Conservation (phyloP, 2,329 filamentous ascomycete genomes). For the Pestalotiopsis sp. region DNA sequence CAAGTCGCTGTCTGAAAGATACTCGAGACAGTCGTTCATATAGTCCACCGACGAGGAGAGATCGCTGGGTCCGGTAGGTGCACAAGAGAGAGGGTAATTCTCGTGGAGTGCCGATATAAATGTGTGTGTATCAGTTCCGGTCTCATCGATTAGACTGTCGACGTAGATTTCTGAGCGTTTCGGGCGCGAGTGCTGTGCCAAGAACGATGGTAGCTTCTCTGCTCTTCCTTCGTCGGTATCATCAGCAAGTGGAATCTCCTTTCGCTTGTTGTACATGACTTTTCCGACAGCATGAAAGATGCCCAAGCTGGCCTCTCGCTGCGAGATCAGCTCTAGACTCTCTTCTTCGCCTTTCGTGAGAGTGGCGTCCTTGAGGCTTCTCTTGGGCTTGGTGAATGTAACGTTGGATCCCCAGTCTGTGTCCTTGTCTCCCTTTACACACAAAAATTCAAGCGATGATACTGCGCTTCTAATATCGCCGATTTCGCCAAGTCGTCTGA, state of each 20-base stretch:
- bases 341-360: slow-evolving; percentile 80
- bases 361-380: slow-evolving; percentile 53
- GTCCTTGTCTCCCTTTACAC: slow-evolving; percentile 76
- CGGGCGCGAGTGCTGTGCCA: slow-evolving; percentile 59
- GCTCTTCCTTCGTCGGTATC: slow-evolving; percentile 38
- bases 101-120: slow-evolving; percentile 92
- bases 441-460: slow-evolving; percentile 89
- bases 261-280: slow-evolving; percentile 93
- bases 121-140: slow-evolving; percentile 87
- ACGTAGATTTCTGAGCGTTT: slow-evolving; percentile 68
- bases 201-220: slow-evolving; percentile 61
- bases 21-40: slow-evolving; percentile 82
- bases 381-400: slow-evolving; percentile 70
- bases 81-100: slow-evolving; percentile 88
- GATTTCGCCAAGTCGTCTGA: slow-evolving; percentile 80
- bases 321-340: slow-evolving; percentile 78
- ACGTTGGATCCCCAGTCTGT: slow-evolving; percentile 77
- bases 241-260: slow-evolving; percentile 49
- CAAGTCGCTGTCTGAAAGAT: slow-evolving; percentile 85
- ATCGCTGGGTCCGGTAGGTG: slow-evolving; percentile 52
- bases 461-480: slow-evolving; percentile 94
- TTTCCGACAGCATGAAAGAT: slow-evolving; percentile 97
- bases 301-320: slow-evolving; percentile 85
- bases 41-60: slow-evolving; percentile 70
- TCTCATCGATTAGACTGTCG: slow-evolving; percentile 86